Conservation (phyloP, 1,284 basidiomycete genomes). For the Ustilago vetiveriae region DNA sequence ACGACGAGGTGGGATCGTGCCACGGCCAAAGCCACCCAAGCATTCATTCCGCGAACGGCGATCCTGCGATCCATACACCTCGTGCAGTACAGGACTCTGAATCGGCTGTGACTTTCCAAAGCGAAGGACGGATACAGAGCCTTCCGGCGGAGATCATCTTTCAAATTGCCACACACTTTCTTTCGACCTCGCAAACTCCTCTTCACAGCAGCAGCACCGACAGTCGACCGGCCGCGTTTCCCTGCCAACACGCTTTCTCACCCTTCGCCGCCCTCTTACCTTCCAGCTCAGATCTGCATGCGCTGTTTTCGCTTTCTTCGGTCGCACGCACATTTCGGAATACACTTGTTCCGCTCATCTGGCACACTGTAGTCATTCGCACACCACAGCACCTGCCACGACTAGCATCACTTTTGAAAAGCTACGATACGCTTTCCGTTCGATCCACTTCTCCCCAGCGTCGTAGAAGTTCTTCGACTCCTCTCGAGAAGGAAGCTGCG, state of each 20-base stretch:
- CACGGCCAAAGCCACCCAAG: no score
- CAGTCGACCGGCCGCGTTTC: not conserved
- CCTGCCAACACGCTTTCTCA: constrained; percentile 6
- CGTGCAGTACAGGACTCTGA: no score
- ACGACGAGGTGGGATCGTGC: no score
- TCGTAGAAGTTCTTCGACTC: not conserved
- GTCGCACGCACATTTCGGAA: constrained; percentile 13
- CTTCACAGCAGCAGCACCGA: not conserved
- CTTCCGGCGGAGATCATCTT: constrained; percentile 30
- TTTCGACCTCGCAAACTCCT: not conserved
- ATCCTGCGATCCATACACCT: no score
- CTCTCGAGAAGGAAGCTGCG: not conserved
- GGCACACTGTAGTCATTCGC: constrained; percentile 26
- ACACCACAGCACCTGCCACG: constrained; percentile 30
- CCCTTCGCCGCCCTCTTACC: not conserved
- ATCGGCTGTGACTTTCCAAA: no score
- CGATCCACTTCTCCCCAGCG: constrained; percentile 9
- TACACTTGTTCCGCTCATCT: constrained; percentile 12
- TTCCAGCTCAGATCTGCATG: not conserved
- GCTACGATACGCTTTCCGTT: constrained; percentile 21
- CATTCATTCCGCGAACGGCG: no score
- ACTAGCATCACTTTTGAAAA: constrained; percentile 7
- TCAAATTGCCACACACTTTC: constrained; percentile 16
- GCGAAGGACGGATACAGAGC: not conserved
- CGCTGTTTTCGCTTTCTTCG: constrained; percentile 13